Evolutionary conservation across 345 rosid genomes (phyloP).

Genomic region (Sonneratia alba): DNA sequence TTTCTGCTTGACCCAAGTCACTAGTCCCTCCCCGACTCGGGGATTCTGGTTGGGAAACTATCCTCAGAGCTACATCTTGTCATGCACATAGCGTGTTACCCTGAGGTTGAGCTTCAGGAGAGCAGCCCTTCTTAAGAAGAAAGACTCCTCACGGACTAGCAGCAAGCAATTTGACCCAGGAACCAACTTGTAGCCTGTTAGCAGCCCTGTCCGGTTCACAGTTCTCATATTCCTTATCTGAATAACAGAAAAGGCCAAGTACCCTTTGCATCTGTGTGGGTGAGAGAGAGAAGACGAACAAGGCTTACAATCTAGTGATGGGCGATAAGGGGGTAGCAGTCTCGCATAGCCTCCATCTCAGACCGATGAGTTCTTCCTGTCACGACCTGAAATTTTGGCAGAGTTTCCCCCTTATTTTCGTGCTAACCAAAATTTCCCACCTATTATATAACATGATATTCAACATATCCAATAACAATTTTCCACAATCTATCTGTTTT

Average conservation of each 20-base stretch:
- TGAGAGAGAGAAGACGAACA: not conserved
- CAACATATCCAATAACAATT: no score
- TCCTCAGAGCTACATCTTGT: conserved; percentile 64
- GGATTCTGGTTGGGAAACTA: conserved; percentile 78
- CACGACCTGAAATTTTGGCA: no score
- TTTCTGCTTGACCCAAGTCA: conserved; percentile 64
- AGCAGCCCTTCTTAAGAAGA: conserved; percentile 61
- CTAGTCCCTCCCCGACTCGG: conserved; percentile 61
- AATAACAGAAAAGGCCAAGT: not conserved
- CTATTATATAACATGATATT: no score
- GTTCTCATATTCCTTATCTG: conserved; percentile 69
- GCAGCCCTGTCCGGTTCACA: conserved; percentile 63
- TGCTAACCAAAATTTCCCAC: no score
- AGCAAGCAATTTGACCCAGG: conserved; percentile 75
- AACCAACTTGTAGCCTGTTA: conserved; percentile 58
- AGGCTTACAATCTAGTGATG: conserved; percentile 72
- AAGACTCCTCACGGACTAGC: conserved; percentile 60
- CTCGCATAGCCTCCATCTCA: conserved; percentile 61
- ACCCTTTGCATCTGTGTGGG: not conserved
- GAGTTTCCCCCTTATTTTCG: no score
- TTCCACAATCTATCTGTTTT: no score
- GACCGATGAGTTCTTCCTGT: conserved; percentile 55
- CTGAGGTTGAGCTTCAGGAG: conserved; percentile 66
- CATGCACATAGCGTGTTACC: conserved; percentile 52
- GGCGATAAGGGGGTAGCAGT: conserved; percentile 51